phyloP scores from a whole-genome alignment of 345 rosid species.

The Pugionium cornutum region DNA sequence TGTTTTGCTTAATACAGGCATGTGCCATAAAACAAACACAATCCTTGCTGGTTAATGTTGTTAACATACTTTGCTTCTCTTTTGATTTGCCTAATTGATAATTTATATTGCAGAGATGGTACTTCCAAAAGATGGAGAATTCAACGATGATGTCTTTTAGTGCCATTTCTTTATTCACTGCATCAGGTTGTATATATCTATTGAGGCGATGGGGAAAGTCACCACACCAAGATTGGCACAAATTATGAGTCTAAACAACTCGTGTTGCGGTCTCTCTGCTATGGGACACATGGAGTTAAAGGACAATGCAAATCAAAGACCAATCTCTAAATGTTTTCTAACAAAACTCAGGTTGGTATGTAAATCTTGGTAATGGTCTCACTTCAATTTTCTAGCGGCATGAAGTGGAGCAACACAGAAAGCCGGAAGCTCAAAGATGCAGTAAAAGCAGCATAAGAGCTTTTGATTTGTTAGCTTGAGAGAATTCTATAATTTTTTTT shows the following conservation, averaged over 20 bases:
- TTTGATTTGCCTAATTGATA: not conserved
- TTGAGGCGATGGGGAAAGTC: conserved; percentile 90
- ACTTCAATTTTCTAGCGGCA: no score
- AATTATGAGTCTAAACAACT: conserved; percentile 45
- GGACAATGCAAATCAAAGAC: conserved; percentile 11
- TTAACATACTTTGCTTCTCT: conserved; percentile 1
- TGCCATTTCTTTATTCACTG: conserved; percentile 64
- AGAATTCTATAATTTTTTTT: no score
- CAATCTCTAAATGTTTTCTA: not conserved
- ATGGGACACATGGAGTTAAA: no score
- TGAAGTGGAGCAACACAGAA: no score
- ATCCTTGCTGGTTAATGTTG: not conserved
- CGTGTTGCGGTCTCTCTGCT: no score
- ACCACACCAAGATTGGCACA: conserved; percentile 83
- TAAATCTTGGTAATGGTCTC: no score
- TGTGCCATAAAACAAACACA: conserved; percentile 3
- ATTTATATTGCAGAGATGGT: conserved; percentile 67
- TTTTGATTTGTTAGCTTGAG: no score
- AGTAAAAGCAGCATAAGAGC: no score
- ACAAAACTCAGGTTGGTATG: no score
- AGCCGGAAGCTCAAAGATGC: no score
- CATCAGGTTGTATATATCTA: conserved; percentile 77
- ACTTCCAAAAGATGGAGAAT: conserved; percentile 60
- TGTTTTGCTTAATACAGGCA: conserved; percentile 66
- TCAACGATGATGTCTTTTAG: conserved; percentile 65